Evolutionary conservation across 345 rosid genomes (phyloP).

Genomic region (Lumnitzera littorea): DNA sequence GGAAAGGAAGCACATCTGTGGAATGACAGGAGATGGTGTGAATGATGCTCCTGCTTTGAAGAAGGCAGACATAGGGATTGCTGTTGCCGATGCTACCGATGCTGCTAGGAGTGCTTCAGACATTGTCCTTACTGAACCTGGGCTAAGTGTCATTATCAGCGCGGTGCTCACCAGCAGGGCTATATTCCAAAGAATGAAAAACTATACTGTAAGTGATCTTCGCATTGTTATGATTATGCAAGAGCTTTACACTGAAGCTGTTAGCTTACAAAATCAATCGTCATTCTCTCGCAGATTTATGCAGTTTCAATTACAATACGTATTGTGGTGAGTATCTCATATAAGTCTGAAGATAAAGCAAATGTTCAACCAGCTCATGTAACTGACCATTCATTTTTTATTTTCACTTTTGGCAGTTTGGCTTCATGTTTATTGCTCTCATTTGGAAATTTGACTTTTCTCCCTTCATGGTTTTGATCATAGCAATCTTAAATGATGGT

Average conservation of each 20-base stretch:
- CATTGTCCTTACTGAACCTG: conserved; percentile 94
- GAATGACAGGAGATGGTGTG: conserved; percentile 98
- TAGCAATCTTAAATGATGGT: conserved; percentile 90
- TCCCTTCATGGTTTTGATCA: conserved; percentile 88
- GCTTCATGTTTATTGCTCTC: conserved; percentile 81
- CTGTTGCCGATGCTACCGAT: conserved; percentile 94
- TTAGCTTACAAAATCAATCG: conserved; percentile 8
- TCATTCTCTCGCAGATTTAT: conserved; percentile 52
- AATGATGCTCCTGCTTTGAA: conserved; percentile 92
- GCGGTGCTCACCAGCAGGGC: conserved; percentile 93
- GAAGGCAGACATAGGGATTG: conserved; percentile 96
- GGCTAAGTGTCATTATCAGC: conserved; percentile 83
- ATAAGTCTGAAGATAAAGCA: not conserved
- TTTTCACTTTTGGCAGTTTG: conserved; percentile 45
- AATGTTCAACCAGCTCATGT: not conserved
- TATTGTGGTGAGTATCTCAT: conserved; percentile 58
- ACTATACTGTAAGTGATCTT: conserved; percentile 62
- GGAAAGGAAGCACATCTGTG: conserved; percentile 84
- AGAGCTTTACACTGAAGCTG: not conserved
- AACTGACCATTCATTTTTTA: not conserved
- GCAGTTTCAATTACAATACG: conserved; percentile 95
- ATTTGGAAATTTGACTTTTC: conserved; percentile 86
- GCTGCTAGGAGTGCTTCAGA: conserved; percentile 95
- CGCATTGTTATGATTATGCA: not conserved
- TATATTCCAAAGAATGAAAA: conserved; percentile 95